These are phyloP conservation scores for Litsea cubeba DNA, from an alignment of 164 flowering plant genomes.

Conservation along the genomic window DNA sequence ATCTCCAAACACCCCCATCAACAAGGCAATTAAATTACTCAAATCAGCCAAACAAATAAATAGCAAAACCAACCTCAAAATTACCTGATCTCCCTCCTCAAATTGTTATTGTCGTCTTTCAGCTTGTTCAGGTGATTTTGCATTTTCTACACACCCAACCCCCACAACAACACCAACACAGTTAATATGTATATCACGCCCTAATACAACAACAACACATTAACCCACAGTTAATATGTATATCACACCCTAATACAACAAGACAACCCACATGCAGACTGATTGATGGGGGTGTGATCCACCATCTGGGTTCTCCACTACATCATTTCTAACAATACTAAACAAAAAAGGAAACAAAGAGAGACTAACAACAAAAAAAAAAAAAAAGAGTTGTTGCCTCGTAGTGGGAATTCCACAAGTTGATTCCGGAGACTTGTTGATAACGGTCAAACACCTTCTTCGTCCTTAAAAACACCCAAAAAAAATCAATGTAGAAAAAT, in stretches of 20 bases:
- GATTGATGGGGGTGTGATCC: not conserved
- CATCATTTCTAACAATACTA: not conserved
- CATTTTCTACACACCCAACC: slow-evolving; percentile 41
- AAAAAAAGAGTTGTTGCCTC: slow-evolving; percentile 30
- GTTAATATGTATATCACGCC: not conserved
- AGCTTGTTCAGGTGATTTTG: slow-evolving; percentile 40
- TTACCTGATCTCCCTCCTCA: slow-evolving; percentile 61
- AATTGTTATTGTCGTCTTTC: slow-evolving; percentile 43
- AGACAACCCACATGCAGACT: not conserved
- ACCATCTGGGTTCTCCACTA: not conserved
- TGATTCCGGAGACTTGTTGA: slow-evolving; percentile 36
- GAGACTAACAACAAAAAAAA: not conserved
- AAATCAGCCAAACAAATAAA: not conserved
- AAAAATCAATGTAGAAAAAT: not conserved
- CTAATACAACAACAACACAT: too few relatives aligned
- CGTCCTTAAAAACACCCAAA: slow-evolving; percentile 30
- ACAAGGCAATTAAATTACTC: not conserved
- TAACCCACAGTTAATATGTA: too few relatives aligned
- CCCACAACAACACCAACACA: not conserved
- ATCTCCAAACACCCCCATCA: not conserved
- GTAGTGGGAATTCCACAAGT: slow-evolving; percentile 64
- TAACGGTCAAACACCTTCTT: slow-evolving; percentile 56
- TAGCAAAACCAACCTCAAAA: not conserved
- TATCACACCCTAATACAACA: not conserved
- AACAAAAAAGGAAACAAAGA: not conserved